These are phyloP conservation scores for Apiotrichum akiyoshidainum DNA, from an alignment of 1,284 basidiomycete species.

Conservation along the genomic window DNA sequence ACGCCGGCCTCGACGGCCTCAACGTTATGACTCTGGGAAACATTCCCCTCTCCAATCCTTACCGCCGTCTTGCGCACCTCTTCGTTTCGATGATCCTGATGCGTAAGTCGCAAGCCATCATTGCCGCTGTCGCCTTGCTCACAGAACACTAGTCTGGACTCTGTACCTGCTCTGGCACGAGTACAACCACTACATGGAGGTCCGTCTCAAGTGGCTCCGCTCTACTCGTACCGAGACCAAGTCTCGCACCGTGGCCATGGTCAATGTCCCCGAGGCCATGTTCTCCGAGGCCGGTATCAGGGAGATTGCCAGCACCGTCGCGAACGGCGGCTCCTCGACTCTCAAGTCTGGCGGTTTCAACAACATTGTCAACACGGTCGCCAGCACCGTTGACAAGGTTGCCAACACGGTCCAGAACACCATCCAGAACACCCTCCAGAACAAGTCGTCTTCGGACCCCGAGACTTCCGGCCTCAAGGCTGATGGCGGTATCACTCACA, in stretches of 20 bases:
- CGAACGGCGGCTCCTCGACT: slow-evolving; percentile 57
- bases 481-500: slow-evolving; percentile 68
- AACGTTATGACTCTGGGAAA: slow-evolving; percentile 80
- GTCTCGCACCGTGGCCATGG: slow-evolving; percentile 82
- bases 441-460: too few species aligned
- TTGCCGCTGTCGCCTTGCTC: background rate
- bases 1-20: slow-evolving; percentile 60
- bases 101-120: slow-evolving; percentile 53
- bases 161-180: slow-evolving; percentile 76
- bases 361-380: slow-evolving; percentile 54
- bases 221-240: slow-evolving; percentile 72
- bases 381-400: too few species aligned
- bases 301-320: slow-evolving; percentile 55
- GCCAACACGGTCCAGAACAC: too few species aligned
- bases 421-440: too few species aligned
- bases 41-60: slow-evolving; percentile 55
- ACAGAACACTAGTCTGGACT: slow-evolving; percentile 63
- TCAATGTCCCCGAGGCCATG: slow-evolving; percentile 78
- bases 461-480: slow-evolving; percentile 60
- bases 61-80: slow-evolving; percentile 71
- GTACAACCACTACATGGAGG: slow-evolving; percentile 73
- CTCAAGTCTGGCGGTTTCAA: slow-evolving; percentile 64
- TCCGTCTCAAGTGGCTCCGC: slow-evolving; percentile 81
- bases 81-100: slow-evolving; percentile 71
- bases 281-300: slow-evolving; percentile 55